These are phyloP conservation scores for Backusella tuberculispora DNA, from an alignment of 192 early-diverging fungal species.

Conservation along the genomic window DNA sequence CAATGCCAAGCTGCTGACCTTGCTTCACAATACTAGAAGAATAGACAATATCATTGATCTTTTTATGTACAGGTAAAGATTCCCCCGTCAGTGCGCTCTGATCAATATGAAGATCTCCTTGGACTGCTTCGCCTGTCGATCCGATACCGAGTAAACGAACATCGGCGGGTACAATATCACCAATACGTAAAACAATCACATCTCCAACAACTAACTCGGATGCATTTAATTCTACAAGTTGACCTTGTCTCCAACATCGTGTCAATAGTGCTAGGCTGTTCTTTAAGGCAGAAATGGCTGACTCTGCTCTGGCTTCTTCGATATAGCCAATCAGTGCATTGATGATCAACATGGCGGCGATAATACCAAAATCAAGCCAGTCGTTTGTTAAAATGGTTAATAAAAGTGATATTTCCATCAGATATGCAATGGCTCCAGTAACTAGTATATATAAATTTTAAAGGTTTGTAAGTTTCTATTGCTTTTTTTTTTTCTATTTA, in stretches of 20 bases:
- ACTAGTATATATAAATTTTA: slow-evolving; percentile 40
- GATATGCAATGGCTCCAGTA: slow-evolving; percentile 65
- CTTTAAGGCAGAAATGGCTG: slow-evolving; percentile 72
- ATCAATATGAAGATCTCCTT: slow-evolving; percentile 62
- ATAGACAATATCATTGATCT: slow-evolving; percentile 62
- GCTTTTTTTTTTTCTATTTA: background rate
- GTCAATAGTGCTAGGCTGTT: slow-evolving; percentile 69
- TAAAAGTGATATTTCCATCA: slow-evolving; percentile 61
- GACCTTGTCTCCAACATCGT: slow-evolving; percentile 61
- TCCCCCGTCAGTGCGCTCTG: slow-evolving; percentile 78
- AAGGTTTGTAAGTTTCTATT: no score
- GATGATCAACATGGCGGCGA: slow-evolving; percentile 57
- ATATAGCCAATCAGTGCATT: slow-evolving; percentile 75
- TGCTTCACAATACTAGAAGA: slow-evolving; percentile 78
- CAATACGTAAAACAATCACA: slow-evolving; percentile 68
- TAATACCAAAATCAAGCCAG: slow-evolving; percentile 63
- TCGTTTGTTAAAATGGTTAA: slow-evolving; percentile 62
- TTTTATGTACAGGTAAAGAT: slow-evolving; percentile 65
- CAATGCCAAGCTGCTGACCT: slow-evolving; percentile 71
- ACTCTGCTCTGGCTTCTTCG: slow-evolving; percentile 75
- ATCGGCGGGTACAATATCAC: slow-evolving; percentile 81
- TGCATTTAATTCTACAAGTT: slow-evolving; percentile 52
- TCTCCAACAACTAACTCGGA: slow-evolving; percentile 69
- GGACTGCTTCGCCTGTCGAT: slow-evolving; percentile 53
- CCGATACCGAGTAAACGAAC: slow-evolving; percentile 55